Evolutionary conservation across 2,329 filamentous ascomycete genomes (phyloP).

Genomic region (Monilinia laxa): DNA sequence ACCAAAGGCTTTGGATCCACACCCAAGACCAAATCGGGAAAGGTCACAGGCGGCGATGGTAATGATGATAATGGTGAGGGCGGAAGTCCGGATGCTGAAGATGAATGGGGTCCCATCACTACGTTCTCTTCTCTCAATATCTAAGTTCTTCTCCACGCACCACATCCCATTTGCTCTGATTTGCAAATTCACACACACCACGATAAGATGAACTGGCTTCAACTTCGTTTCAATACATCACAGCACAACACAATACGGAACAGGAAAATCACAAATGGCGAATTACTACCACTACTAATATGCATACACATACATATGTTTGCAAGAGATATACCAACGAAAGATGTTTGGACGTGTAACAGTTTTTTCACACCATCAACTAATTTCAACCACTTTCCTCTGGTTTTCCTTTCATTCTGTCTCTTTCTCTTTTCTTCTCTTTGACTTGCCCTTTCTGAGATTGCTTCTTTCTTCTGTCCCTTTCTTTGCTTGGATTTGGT

Average conservation of each 20-base stretch:
- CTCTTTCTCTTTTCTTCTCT: background rate
- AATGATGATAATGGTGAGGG: background rate
- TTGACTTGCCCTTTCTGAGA: background rate
- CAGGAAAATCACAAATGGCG: background rate
- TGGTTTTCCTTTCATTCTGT: background rate
- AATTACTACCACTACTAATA: background rate
- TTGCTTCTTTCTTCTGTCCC: no score
- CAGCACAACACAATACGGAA: background rate
- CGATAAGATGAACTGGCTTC: background rate
- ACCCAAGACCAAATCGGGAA: background rate
- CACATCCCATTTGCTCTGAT: background rate
- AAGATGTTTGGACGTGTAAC: constrained; percentile 3
- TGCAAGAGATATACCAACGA: constrained; percentile 11
- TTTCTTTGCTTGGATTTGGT: background rate
- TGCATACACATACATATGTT: constrained; percentile 1
- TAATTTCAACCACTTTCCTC: background rate
- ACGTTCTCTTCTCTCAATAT: constrained; percentile 8
- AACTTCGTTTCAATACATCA: background rate
- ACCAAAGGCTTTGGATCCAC: background rate
- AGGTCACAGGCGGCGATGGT: background rate
- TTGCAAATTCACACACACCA: background rate
- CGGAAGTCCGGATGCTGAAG: background rate
- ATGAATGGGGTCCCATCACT: constrained; percentile 12
- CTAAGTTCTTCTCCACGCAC: background rate
- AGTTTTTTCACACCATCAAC: constrained; percentile 5